Conservation (phyloP, 1,284 basidiomycete species). For the Cryptococcus maquisensis region DNA sequence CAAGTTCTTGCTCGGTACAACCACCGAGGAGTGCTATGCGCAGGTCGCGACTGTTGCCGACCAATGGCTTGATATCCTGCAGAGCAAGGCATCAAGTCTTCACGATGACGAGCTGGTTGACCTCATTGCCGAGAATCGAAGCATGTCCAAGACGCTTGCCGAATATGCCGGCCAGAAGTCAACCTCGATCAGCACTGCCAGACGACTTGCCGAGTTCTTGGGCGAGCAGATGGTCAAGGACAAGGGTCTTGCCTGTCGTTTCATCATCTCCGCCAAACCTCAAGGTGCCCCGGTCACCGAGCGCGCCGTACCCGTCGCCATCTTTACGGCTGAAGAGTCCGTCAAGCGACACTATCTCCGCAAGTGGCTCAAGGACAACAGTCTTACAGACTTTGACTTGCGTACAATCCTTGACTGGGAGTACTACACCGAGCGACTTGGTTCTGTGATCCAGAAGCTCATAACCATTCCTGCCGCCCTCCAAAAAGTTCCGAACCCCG, state of each 20-base stretch:
- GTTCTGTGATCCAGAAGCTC: constrained; percentile 97
- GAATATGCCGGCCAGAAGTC: constrained; percentile 97
- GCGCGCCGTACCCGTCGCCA: constrained; percentile 95
- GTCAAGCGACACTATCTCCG: constrained; percentile 88
- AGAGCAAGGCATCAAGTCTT: constrained; percentile 76
- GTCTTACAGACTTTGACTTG: constrained; percentile 82
- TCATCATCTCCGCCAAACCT: constrained; percentile 95
- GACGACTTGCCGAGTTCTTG: constrained; percentile 91
- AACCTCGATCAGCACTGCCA: constrained; percentile 95
- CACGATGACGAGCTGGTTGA: constrained; percentile 92
- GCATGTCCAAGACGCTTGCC: constrained; percentile 94
- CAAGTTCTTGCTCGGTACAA: constrained; percentile 88
- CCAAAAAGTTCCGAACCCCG: constrained; percentile 95
- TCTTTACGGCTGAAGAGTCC: constrained; percentile 91
- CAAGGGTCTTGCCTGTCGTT: constrained; percentile 97
- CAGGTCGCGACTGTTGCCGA: constrained; percentile 91
- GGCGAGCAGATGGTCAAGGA: constrained; percentile 99
- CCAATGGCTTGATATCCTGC: constrained; percentile 96
- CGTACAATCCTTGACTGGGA: constrained; percentile 96
- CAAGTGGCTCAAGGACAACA: constrained; percentile 94
- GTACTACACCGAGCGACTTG: constrained; percentile 97
- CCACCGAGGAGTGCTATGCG: constrained; percentile 91
- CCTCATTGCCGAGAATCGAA: constrained; percentile 96
- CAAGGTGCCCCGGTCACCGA: constrained; percentile 94
- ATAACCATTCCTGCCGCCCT: constrained; percentile 99